A percentile compares a stretch with the other conserved stretches of the same genome.
These are phyloP conservation scores for Dendrobium huoshanense DNA, from an alignment of 106 monocot genomes.

Conservation along the genomic window DNA sequence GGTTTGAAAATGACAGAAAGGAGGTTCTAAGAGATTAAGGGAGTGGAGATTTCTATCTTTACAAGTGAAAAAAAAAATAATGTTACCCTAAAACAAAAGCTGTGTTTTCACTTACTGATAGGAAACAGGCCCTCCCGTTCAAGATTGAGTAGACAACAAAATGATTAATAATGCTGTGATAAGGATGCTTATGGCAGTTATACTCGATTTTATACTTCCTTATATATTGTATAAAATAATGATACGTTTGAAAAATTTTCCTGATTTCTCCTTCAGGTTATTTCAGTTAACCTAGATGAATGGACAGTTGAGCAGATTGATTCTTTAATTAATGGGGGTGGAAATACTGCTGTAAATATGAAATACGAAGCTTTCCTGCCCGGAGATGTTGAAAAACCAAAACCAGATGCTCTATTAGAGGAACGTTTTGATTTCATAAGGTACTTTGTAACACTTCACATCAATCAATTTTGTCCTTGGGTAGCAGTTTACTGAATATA, in stretches of 20 bases:
- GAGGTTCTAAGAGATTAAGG: too few relatives aligned
- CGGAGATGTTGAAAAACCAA: slow-evolving; percentile 52
- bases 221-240: not conserved
- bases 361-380: slow-evolving; percentile 76
- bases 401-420: slow-evolving; percentile 43
- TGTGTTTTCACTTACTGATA: too few relatives aligned
- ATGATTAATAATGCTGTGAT: too few relatives aligned
- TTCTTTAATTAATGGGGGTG: slow-evolving; percentile 46
- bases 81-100: too few relatives aligned
- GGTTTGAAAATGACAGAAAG: too few relatives aligned
- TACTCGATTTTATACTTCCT: not conserved
- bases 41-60: too few relatives aligned
- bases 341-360: slow-evolving; percentile 57
- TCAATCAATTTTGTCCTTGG: not conserved
- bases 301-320: slow-evolving; percentile 80
- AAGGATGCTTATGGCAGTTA: not conserved
- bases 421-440: slow-evolving; percentile 74
- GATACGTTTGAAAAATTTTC: not conserved
- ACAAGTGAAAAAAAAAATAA: too few relatives aligned
- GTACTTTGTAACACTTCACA: slow-evolving; percentile 15
- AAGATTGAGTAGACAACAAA: too few relatives aligned
- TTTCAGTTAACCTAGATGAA: slow-evolving; percentile 73
- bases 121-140: too few relatives aligned
- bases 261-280: slow-evolving; percentile 40
- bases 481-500: not conserved